Evolutionary conservation across 805 yeast species (phyloP), one percentile per base, ranked within the genome.

Genomic region (Candida pini): DNA sequence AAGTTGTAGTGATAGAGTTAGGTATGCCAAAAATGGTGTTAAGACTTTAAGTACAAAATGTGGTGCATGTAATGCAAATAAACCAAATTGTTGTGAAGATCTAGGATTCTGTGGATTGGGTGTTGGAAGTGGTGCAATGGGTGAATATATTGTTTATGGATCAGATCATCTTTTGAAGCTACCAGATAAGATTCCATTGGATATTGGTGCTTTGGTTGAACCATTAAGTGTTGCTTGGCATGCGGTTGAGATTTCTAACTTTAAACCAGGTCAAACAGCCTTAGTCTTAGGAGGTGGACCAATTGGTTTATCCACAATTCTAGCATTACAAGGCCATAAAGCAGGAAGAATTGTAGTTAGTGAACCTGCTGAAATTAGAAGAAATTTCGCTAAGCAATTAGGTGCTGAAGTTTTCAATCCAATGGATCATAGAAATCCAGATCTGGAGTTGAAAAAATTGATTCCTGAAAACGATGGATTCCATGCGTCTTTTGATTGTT

Each of bases 201-300:
- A 74, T 44, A 66, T 72, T 27, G 80, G 76, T 25, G 79, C 81
- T 4, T 49, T 76, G 34, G 66, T 71, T 13, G 77, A 76, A 48
- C 81, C 81, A 9, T 55, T 76, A 30, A 66, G 78, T 4, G 81
- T 74, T 34, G 63, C 71, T 15, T 69, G 78, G 78, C 82, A 76
- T 44, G 81, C 79, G 3, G 70, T 69, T 21, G 62, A 66, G 38
- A 58, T 67, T 4, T 58, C 76, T 0, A 50, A 47, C 13, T 68
- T 72, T 44, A 49, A 60, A 36, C 56, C 48, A 16, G 78, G 77
- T 19, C 62, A 49, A 36, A 52, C 67, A 6, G 78, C 76, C 6
- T 52, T 73, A 29, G 69, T 75, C 10, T 47, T 75, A 8, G 80
- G 81, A 16, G 70, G 73, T 15, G 81, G 81, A 5, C 78, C 80